Conservation (phyloP, 331 rosid species). For the Cydonia oblonga region DNA sequence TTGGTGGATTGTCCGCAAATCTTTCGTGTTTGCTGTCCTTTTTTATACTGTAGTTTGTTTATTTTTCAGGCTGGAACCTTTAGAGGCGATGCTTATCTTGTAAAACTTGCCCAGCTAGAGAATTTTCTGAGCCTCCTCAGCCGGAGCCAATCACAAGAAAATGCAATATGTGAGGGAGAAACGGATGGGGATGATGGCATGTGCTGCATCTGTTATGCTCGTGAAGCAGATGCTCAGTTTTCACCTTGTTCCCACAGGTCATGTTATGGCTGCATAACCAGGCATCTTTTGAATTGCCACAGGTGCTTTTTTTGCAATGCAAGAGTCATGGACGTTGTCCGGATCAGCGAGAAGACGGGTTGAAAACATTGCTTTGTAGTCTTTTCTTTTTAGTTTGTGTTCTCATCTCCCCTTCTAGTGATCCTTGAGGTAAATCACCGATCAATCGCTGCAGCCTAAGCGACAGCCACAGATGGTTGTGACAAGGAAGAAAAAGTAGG, state of each 20-base stretch:
- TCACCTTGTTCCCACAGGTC: constrained; percentile 80
- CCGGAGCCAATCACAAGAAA: constrained; percentile 31
- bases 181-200: constrained; percentile 39
- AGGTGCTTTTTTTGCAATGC: constrained; percentile 99
- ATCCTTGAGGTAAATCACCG: not conserved
- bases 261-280: constrained; percentile 83
- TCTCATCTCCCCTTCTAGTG: not conserved
- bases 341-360: constrained; percentile 29
- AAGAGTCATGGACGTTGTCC: constrained; percentile 47
- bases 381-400: not conserved
- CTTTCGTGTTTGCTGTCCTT: not conserved
- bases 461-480: not conserved
- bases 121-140: constrained; percentile 51
- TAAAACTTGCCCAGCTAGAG: constrained; percentile 62
- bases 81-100: constrained; percentile 34
- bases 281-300: constrained; percentile 95
- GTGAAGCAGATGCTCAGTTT: constrained; percentile 60
- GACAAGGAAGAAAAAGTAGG: not conserved
- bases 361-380: not conserved
- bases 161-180: constrained; percentile 24
- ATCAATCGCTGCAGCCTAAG: not conserved
- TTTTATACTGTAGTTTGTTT: not conserved
- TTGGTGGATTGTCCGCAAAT: not conserved
- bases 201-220: constrained; percentile 81
- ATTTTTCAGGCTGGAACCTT: constrained; percentile 64